phyloP scores from a whole-genome alignment of 805 yeast species.

The Yarrowia sp. region DNA sequence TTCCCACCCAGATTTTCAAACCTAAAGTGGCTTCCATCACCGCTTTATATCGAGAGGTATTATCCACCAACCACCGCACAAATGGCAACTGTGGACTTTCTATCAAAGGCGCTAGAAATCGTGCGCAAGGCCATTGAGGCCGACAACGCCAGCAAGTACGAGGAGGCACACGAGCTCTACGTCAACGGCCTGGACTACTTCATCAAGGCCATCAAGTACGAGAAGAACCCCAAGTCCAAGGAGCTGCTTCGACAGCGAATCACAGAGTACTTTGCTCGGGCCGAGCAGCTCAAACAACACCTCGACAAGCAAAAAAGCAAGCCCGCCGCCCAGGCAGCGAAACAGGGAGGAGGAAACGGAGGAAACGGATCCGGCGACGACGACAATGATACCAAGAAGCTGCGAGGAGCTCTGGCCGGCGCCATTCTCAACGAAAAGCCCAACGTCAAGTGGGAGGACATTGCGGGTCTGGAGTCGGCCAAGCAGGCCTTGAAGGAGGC shows the following conservation, averaged over 20 bases:
- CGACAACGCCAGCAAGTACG: slow-evolving; percentile 83
- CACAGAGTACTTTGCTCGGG: slow-evolving; percentile 86
- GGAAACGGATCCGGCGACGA: slow-evolving; percentile 55
- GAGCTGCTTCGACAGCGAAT: slow-evolving; percentile 85
- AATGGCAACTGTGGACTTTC: slow-evolving; percentile 55
- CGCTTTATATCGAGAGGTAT: slow-evolving; percentile 6
- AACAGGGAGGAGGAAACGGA: slow-evolving; percentile 55
- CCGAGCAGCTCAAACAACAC: slow-evolving; percentile 90
- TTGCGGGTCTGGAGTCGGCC: slow-evolving; percentile 93
- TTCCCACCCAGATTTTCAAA: slow-evolving; percentile 18
- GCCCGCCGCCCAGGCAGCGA: slow-evolving; percentile 50
- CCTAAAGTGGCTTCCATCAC: slow-evolving; percentile 2
- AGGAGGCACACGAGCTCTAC: slow-evolving; percentile 90
- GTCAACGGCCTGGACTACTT: slow-evolving; percentile 91
- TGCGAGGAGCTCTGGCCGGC: slow-evolving; percentile 86
- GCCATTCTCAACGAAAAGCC: slow-evolving; percentile 92
- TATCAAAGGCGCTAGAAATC: slow-evolving; percentile 90
- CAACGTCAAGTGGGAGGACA: slow-evolving; percentile 89
- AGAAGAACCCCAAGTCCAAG: slow-evolving; percentile 84
- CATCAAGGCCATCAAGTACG: slow-evolving; percentile 93
- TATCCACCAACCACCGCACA: slow-evolving; percentile 13
- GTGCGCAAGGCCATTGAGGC: slow-evolving; percentile 95
- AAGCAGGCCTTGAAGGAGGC: slow-evolving; percentile 97
- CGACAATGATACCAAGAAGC: slow-evolving; percentile 80
- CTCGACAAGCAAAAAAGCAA: slow-evolving; percentile 58